Conservation (phyloP, 306 rosid genomes). For the Bauhinia variegata region DNA sequence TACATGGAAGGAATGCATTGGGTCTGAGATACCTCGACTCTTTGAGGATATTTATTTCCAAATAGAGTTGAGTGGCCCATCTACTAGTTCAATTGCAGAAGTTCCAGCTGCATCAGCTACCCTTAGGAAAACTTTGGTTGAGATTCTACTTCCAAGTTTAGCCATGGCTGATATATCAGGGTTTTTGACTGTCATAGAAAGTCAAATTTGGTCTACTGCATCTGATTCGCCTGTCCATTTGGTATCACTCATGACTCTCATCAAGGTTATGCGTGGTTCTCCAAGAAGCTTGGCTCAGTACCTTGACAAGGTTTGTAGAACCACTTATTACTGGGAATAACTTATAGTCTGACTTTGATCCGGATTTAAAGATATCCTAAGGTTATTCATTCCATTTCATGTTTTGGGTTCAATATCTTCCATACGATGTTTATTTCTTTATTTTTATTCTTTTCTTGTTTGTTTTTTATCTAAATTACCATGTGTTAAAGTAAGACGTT, state of each 20-base stretch:
- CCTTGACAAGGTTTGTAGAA: slow-evolving; percentile 87
- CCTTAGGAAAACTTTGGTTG: slow-evolving; percentile 74
- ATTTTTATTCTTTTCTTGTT: slow-evolving; percentile 22
- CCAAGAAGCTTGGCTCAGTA: slow-evolving; percentile 82
- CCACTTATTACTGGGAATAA: slow-evolving; percentile 29
- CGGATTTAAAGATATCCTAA: slow-evolving; percentile 23
- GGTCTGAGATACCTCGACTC: slow-evolving; percentile 75
- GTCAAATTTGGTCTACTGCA: slow-evolving; percentile 98
- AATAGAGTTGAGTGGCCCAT: slow-evolving; percentile 83
- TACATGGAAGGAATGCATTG: slow-evolving; percentile 80
- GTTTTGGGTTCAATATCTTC: slow-evolving; percentile 25
- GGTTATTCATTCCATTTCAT: slow-evolving; percentile 10
- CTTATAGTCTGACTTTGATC: slow-evolving; percentile 9
- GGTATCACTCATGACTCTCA: slow-evolving; percentile 83
- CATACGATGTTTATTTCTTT: slow-evolving; percentile 23
- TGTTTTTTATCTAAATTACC: slow-evolving; percentile 14
- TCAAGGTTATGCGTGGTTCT: slow-evolving; percentile 82
- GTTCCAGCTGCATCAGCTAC: slow-evolving; percentile 59
- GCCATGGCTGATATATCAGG: slow-evolving; percentile 85
- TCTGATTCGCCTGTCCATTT: slow-evolving; percentile 94
- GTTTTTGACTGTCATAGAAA: slow-evolving; percentile 75
- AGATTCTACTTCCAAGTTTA: slow-evolving; percentile 93
- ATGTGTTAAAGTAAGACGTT: slow-evolving; percentile 10
- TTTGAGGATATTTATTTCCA: slow-evolving; percentile 91
- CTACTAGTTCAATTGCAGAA: slow-evolving; percentile 50